These are phyloP conservation scores for Cercospora sp. DNA, from an alignment of 2,329 filamentous ascomycete genomes.

Conservation along the genomic window DNA sequence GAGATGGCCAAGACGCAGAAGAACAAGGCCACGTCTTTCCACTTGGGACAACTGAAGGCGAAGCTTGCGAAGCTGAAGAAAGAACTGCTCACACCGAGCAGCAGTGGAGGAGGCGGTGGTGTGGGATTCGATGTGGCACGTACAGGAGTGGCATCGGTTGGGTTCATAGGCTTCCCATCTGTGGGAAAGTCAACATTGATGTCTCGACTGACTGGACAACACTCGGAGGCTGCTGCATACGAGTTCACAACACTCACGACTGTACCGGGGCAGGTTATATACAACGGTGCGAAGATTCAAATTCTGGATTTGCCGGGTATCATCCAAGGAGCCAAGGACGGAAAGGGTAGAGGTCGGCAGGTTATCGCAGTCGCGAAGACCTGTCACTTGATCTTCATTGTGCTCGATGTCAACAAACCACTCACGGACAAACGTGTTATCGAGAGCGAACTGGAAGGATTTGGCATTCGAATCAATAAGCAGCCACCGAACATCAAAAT, in stretches of 20 bases:
- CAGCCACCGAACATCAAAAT: constrained; percentile 97
- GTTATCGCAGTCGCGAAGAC: constrained; percentile 99
- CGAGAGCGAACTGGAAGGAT: constrained; percentile 91
- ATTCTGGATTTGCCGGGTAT: constrained; percentile 99
- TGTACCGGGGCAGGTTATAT: constrained; percentile 91
- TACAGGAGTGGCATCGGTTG: constrained; percentile 94
- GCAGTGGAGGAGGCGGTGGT: constrained; percentile 72
- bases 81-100: constrained; percentile 82
- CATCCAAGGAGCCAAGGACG: constrained; percentile 97
- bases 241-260: constrained; percentile 98
- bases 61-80: constrained; percentile 97
- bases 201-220: constrained; percentile 90
- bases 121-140: constrained; percentile 96
- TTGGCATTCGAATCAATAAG: constrained; percentile 98
- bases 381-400: constrained; percentile 97
- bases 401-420: constrained; percentile 97
- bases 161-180: constrained; percentile 97
- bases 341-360: constrained; percentile 93
- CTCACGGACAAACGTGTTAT: constrained; percentile 96
- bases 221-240: constrained; percentile 95
- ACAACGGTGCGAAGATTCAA: constrained; percentile 96
- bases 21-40: constrained; percentile 41
- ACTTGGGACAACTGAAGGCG: constrained; percentile 80
- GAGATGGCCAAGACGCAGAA: constrained; percentile 98
- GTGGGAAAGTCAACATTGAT: constrained; percentile 98